Conservation (phyloP, 2,329 filamentous ascomycete species). For the Apiospora aurea region DNA sequence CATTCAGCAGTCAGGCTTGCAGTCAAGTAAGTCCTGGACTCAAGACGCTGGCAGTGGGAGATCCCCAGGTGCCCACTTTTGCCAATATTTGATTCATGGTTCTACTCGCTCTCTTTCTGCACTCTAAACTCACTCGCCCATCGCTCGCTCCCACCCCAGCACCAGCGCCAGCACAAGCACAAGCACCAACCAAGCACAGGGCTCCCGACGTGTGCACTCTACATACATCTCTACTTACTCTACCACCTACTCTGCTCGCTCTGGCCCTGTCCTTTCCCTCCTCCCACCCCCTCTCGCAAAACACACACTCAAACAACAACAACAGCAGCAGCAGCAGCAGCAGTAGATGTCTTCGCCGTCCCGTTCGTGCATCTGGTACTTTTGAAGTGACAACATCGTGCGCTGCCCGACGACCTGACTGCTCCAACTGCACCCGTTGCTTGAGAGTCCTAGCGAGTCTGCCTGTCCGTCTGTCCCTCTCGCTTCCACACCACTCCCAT, state of each 20-base stretch:
- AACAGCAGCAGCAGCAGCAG: not conserved
- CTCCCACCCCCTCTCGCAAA: not conserved
- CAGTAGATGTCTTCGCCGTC: not conserved
- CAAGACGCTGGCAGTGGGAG: constrained; percentile 33
- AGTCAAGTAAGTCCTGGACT: constrained; percentile 21
- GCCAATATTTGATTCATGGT: constrained; percentile 40
- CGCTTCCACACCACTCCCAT: not conserved
- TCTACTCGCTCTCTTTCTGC: constrained; percentile 17
- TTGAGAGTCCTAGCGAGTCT: not conserved
- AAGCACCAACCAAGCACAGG: not conserved
- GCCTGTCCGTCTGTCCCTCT: not conserved
- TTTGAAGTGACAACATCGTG: not conserved
- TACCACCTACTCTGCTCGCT: not conserved
- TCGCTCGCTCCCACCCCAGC: not conserved
- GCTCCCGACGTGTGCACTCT: not conserved
- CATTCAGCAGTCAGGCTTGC: constrained; percentile 25
- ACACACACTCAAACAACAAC: not conserved
- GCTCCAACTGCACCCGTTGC: not conserved
- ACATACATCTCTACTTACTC: not conserved
- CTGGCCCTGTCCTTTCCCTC: too few species aligned
- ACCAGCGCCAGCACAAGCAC: not conserved
- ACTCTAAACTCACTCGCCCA: not conserved
- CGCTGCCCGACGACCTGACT: not conserved
- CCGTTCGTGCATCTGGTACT: not conserved
- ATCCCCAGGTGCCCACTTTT: constrained; percentile 39